phyloP scores from a whole-genome alignment of 768 basidiomycete genomes.

The Boletus rex-veris region DNA sequence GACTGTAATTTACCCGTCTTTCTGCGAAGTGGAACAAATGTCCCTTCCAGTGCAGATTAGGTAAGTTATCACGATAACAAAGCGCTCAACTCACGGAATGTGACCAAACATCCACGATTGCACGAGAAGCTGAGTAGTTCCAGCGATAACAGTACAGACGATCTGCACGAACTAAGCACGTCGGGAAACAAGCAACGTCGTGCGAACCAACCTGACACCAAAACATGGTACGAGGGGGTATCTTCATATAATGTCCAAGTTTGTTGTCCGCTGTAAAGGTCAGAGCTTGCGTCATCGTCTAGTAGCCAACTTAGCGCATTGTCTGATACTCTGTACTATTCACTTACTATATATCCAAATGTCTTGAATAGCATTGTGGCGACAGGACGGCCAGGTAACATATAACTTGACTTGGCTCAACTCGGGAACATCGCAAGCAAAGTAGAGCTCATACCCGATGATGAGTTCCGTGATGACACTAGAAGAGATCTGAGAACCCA shows the following conservation, averaged over 20 bases:
- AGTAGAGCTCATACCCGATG: constrained; percentile 43
- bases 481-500: background rate
- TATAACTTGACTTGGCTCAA: constrained; percentile 40
- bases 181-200: background rate
- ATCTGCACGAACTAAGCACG: constrained; percentile 36
- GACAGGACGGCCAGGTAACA: constrained; percentile 70
- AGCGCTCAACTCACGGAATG: constrained; percentile 44
- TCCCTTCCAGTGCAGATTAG: constrained; percentile 31
- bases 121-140: constrained; percentile 71
- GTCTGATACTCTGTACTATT: background rate
- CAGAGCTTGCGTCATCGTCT: constrained; percentile 46
- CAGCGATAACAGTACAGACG: constrained; percentile 62
- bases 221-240: constrained; percentile 75
- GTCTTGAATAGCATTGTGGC: constrained; percentile 90
- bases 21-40: constrained; percentile 45
- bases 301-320: background rate
- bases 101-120: constrained; percentile 69
- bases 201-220: constrained; percentile 47
- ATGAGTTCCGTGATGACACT: constrained; percentile 78
- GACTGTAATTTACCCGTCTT: constrained; percentile 29
- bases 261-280: constrained; percentile 75
- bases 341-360: constrained; percentile 61
- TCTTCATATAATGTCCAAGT: constrained; percentile 62
- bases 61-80: background rate
- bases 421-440: background rate